These are phyloP conservation scores for Pterocarpus santalinus DNA, from an alignment of 306 rosid genomes.

Conservation along the genomic window DNA sequence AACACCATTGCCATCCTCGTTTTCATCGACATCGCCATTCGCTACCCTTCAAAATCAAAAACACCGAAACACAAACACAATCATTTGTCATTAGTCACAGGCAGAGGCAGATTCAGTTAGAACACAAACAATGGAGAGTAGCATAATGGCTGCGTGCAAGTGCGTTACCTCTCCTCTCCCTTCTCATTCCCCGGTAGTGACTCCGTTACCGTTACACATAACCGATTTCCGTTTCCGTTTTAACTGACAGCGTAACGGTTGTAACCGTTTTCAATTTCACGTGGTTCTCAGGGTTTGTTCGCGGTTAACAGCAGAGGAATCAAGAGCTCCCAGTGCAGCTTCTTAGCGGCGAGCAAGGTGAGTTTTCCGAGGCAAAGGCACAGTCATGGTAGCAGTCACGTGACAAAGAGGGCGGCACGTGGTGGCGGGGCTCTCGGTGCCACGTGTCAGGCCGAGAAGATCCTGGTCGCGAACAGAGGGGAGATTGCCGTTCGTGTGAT, in stretches of 20 bases:
- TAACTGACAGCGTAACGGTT: not conserved
- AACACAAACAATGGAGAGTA: slow-evolving; percentile 63
- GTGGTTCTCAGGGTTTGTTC: slow-evolving; percentile 64
- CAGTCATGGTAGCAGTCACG: not conserved
- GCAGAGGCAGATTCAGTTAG: not conserved
- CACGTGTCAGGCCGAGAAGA: slow-evolving; percentile 69
- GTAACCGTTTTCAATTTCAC: not conserved
- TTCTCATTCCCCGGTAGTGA: not conserved
- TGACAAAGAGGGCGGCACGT: not conserved
- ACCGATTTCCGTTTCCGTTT: not conserved
- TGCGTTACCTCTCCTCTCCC: slow-evolving; percentile 59
- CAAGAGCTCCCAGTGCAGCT: slow-evolving; percentile 75
- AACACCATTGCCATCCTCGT: not conserved
- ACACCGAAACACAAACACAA: not conserved
- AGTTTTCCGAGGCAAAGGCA: slow-evolving; percentile 60
- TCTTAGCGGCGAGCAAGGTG: slow-evolving; percentile 62
- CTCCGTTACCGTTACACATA: not conserved
- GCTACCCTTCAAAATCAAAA: slow-evolving; percentile 12
- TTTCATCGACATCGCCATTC: slow-evolving; percentile 7
- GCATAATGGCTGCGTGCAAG: slow-evolving; percentile 70
- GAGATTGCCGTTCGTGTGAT: slow-evolving; percentile 85
- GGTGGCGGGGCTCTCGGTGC: slow-evolving; percentile 58
- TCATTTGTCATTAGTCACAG: not conserved
- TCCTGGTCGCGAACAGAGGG: slow-evolving; percentile 82
- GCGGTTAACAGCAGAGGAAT: slow-evolving; percentile 52